Percentiles rank a stretch among this genome's conserved stretches.
These are phyloP conservation scores for Penicillium paxilli DNA, from an alignment of 495 filamentous ascomycete species.

Conservation along the genomic window DNA sequence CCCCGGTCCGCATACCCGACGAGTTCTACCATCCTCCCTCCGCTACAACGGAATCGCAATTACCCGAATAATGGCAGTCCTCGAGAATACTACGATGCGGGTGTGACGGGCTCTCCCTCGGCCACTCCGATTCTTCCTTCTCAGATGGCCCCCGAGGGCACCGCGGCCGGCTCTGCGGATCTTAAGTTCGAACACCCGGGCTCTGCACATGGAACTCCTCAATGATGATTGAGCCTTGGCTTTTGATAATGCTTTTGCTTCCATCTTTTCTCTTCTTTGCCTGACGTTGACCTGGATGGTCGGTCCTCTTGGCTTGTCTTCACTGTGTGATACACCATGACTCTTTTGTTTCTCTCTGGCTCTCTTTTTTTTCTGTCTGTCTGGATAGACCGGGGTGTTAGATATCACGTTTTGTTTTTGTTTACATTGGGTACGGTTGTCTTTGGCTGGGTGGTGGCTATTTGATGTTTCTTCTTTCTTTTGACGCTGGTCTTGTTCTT, in stretches of 20 bases:
- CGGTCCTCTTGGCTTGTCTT: slow-evolving; percentile 11
- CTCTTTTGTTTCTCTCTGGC: too few relatives aligned
- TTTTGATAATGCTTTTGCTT: not conserved
- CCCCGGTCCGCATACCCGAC: slow-evolving; percentile 35
- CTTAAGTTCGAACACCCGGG: slow-evolving; percentile 30
- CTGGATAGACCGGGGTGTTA: slow-evolving; percentile 31
- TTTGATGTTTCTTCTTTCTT: slow-evolving; percentile 7
- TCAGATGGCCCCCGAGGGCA: slow-evolving; percentile 36
- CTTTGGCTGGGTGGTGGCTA: slow-evolving; percentile 21
- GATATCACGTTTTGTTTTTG: slow-evolving; percentile 19
- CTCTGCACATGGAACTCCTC: slow-evolving; percentile 38
- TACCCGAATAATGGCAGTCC: slow-evolving; percentile 34
- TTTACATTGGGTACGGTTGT: slow-evolving; percentile 1
- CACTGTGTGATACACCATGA: slow-evolving; percentile 11
- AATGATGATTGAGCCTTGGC: slow-evolving; percentile 17
- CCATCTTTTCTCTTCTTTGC: too few relatives aligned
- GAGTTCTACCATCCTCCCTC: slow-evolving; percentile 38
- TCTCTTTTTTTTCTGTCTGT: slow-evolving; percentile 23
- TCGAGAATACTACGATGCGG: slow-evolving; percentile 36
- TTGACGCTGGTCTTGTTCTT: slow-evolving; percentile 5
- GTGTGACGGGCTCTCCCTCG: slow-evolving; percentile 22
- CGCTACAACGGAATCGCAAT: slow-evolving; percentile 39
- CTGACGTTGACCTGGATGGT: too few relatives aligned
- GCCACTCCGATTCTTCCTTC: slow-evolving; percentile 44
- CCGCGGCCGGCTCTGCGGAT: slow-evolving; percentile 24